phyloP scores from a whole-genome alignment of 2,329 filamentous ascomycete genomes.

The Penicillium sp. region DNA sequence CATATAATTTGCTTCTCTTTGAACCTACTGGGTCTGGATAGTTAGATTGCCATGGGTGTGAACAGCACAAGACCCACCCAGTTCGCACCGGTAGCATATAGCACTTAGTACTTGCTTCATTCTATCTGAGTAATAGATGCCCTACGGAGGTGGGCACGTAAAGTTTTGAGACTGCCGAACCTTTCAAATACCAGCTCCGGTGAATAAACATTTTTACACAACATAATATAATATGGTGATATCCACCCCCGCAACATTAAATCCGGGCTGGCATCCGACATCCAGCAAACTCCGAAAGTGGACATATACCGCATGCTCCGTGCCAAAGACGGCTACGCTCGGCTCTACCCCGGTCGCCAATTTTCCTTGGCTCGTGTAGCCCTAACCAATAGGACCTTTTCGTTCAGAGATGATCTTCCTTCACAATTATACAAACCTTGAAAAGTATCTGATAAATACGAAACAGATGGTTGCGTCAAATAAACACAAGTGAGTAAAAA shows the following conservation, averaged over 20 bases:
- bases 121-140: no score
- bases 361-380: not conserved
- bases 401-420: not conserved
- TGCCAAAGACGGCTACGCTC: not conserved
- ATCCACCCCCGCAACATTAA: not conserved
- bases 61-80: no score
- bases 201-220: no score
- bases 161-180: no score
- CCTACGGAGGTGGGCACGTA: no score
- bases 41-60: no score
- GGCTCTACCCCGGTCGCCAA: not conserved
- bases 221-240: not conserved
- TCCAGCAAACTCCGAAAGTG: not conserved
- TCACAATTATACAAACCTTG: not conserved
- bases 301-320: not conserved
- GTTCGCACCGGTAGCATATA: no score
- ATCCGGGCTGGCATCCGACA: not conserved
- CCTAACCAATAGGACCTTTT: not conserved
- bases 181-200: no score
- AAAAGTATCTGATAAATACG: not conserved
- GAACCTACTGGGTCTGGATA: no score
- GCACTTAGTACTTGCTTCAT: no score
- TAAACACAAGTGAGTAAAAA: not conserved
- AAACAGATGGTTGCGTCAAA: constrained; percentile 5
- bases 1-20: no score